These are phyloP conservation scores for Coprinopsis cinerea DNA, from an alignment of 768 basidiomycete species.

Conservation along the genomic window DNA sequence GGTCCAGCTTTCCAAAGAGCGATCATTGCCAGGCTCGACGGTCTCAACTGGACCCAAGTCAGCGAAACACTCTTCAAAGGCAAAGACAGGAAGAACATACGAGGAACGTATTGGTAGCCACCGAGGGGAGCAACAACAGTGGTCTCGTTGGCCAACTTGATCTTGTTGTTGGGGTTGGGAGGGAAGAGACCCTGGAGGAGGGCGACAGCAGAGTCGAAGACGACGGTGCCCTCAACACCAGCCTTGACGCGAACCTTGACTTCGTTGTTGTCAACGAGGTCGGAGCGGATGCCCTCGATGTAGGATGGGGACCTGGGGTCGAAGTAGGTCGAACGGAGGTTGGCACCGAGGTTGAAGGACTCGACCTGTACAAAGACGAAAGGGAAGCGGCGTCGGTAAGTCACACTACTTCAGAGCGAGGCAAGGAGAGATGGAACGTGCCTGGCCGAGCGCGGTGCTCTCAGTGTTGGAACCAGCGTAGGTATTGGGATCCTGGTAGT, in stretches of 20 bases:
- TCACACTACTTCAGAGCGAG: not conserved
- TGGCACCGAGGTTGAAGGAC: slow-evolving; percentile 57
- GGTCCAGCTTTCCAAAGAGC: slow-evolving; percentile 78
- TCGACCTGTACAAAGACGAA: slow-evolving; percentile 53
- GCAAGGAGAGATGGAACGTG: slow-evolving; percentile 22
- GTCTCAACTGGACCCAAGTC: slow-evolving; percentile 59
- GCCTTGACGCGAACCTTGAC: slow-evolving; percentile 77
- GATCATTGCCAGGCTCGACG: slow-evolving; percentile 79
- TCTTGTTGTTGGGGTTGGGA: slow-evolving; percentile 66
- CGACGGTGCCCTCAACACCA: slow-evolving; percentile 79
- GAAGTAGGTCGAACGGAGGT: slow-evolving; percentile 64
- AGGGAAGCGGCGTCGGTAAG: slow-evolving; percentile 7
- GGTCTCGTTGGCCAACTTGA: slow-evolving; percentile 73
- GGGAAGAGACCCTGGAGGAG: slow-evolving; percentile 84
- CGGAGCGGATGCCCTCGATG: slow-evolving; percentile 57
- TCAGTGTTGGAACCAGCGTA: slow-evolving; percentile 59
- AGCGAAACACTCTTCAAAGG: not conserved
- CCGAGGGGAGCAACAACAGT: slow-evolving; percentile 66
- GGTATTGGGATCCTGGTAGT: slow-evolving; percentile 65
- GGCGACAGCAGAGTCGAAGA: slow-evolving; percentile 82
- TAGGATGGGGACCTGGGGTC: slow-evolving; percentile 59
- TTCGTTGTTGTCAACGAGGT: slow-evolving; percentile 68
- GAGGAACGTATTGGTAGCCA: slow-evolving; percentile 86
- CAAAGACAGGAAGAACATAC: slow-evolving; percentile 27
- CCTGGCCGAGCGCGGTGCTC: slow-evolving; percentile 74